Evolutionary conservation across 805 yeast species (phyloP).

Genomic region (Metschnikowia reukaufii): DNA sequence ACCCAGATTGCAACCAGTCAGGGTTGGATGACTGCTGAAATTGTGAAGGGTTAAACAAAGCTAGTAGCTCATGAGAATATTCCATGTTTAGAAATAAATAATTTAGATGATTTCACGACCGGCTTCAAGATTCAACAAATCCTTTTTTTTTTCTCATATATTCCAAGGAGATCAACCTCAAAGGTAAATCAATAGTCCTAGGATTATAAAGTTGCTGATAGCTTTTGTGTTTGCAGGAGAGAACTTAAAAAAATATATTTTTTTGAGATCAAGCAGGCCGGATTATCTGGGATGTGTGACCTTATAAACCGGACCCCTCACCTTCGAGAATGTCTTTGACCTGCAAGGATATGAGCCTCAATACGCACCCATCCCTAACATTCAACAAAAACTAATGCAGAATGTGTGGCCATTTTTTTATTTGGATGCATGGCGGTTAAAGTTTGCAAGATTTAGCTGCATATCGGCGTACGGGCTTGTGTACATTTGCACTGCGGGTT

Average conservation of each 20-base stretch:
- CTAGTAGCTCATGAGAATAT: constrained; percentile 10
- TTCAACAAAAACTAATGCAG: constrained; percentile 5
- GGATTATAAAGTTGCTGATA: not conserved
- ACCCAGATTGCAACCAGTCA: constrained; percentile 8
- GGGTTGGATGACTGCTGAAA: constrained; percentile 2
- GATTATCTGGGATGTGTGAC: not conserved
- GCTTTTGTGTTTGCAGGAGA: not conserved
- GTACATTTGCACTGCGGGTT: constrained; percentile 3
- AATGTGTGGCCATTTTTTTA: not conserved
- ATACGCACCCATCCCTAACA: constrained; percentile 14
- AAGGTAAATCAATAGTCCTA: not conserved
- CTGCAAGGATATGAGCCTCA: constrained; percentile 8
- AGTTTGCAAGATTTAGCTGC: constrained; percentile 13
- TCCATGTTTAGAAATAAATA: constrained; percentile 3
- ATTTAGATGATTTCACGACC: not conserved
- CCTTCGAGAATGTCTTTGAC: constrained; percentile 1
- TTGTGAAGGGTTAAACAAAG: constrained; percentile 6
- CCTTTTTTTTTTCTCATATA: not conserved
- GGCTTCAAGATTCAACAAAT: not conserved
- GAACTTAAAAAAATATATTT: not conserved
- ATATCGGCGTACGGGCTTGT: constrained; percentile 9
- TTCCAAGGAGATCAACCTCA: not conserved
- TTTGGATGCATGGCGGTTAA: constrained; percentile 8
- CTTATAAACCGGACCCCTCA: constrained; percentile 5
- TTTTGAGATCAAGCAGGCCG: not conserved